These are phyloP conservation scores for Eutrema heterophyllum DNA, from an alignment of 345 rosid genomes.

Conservation along the genomic window DNA sequence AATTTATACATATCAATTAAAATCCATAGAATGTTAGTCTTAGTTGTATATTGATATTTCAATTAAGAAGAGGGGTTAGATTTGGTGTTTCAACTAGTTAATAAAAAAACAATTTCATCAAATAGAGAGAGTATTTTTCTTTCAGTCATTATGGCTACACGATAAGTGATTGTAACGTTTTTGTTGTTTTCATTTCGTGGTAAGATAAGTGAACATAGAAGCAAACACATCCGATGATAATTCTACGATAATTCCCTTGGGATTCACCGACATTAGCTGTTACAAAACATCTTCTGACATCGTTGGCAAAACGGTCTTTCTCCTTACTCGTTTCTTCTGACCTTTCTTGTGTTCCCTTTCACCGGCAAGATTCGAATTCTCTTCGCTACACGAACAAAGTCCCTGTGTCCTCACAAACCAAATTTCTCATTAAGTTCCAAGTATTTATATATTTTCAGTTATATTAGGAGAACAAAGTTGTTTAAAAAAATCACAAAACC, in stretches of 20 bases:
- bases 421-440: neutral
- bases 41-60: no score
- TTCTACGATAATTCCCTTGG: slow-evolving; percentile 19
- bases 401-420: slow-evolving; percentile 41
- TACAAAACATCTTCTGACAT: slow-evolving; percentile 24
- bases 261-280: neutral
- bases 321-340: slow-evolving; percentile 31
- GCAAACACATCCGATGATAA: slow-evolving; percentile 18
- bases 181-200: neutral
- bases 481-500: neutral
- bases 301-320: slow-evolving; percentile 11
- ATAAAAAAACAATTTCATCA: no score
- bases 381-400: slow-evolving; percentile 87
- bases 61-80: no score
- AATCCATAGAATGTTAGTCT: no score
- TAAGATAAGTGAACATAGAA: neutral
- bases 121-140: neutral
- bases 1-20: no score
- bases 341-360: slow-evolving; percentile 52
- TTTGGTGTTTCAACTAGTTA: no score
- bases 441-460: neutral
- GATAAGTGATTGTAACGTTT: neutral
- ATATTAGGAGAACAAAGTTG: neutral
- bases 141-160: neutral
- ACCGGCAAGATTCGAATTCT: slow-evolving; percentile 83